Conservation (phyloP, 129 eudicot genomes). For the Saposhnikovia divaricata region DNA sequence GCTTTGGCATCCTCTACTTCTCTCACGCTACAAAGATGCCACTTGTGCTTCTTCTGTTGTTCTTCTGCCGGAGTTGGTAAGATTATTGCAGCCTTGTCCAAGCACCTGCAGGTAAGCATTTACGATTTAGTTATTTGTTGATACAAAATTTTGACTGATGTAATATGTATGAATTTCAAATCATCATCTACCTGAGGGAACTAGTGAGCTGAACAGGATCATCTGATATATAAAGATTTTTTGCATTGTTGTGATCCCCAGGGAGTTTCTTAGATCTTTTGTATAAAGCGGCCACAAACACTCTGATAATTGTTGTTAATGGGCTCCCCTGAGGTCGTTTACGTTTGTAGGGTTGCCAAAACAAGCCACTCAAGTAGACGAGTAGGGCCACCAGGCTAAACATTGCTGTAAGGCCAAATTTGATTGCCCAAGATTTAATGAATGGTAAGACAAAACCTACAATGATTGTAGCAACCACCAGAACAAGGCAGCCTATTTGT, state of each 20-base stretch:
- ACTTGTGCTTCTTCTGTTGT: slow-evolving; percentile 19
- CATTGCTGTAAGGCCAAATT: slow-evolving; percentile 52
- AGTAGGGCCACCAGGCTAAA: slow-evolving; percentile 34
- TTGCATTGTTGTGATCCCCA: no score
- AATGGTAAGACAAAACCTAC: slow-evolving; percentile 36
- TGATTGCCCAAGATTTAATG: slow-evolving; percentile 45
- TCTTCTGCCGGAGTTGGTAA: slow-evolving; percentile 8
- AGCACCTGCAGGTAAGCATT: slow-evolving; percentile 27
- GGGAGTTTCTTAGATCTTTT: no score
- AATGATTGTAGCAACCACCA: slow-evolving; percentile 12
- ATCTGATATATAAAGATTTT: no score
- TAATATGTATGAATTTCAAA: not conserved
- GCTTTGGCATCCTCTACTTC: slow-evolving; percentile 57
- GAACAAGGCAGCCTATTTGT: slow-evolving; percentile 6
- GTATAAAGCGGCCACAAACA: slow-evolving; percentile 25
- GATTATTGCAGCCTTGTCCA: slow-evolving; percentile 58
- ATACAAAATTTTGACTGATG: not conserved
- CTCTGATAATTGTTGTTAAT: slow-evolving; percentile 30
- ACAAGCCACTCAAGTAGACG: slow-evolving; percentile 26
- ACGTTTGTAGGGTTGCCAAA: slow-evolving; percentile 10
- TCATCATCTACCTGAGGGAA: not conserved
- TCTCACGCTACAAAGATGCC: slow-evolving; percentile 47
- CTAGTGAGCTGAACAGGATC: no score
- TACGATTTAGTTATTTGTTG: not conserved
- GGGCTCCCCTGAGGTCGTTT: slow-evolving; percentile 35